Percentiles rank a stretch among this genome's conserved stretches.
phyloP scores from a whole-genome alignment of 139 green algal genomes.

The Coelastrella sp. region DNA sequence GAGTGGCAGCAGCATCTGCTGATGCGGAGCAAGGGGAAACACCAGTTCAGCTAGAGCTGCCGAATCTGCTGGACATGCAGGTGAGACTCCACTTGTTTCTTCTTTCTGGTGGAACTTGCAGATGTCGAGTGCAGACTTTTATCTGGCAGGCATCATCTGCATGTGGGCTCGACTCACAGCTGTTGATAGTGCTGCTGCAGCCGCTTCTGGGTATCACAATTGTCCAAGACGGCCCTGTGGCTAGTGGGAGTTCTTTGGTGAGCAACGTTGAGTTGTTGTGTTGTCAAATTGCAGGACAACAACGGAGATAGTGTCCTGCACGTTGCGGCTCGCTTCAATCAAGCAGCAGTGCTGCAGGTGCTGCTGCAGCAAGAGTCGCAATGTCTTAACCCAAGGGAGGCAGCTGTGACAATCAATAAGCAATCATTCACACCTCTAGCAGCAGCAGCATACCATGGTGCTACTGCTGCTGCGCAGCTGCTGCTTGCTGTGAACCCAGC shows the following conservation, averaged over 20 bases:
- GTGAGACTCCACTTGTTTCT: too few species aligned
- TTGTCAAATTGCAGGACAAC: slow-evolving; percentile 77
- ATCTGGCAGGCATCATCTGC: background rate
- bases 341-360: slow-evolving; percentile 40
- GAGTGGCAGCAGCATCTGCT: slow-evolving; percentile 39
- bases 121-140: background rate
- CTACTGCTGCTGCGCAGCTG: slow-evolving; percentile 1
- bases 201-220: too few species aligned
- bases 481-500: slow-evolving; percentile 51
- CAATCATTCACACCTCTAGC: slow-evolving; percentile 68
- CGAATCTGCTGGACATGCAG: slow-evolving; percentile 34
- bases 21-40: slow-evolving; percentile 12
- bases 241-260: too few species aligned
- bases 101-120: too few species aligned
- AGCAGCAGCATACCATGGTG: slow-evolving; percentile 65
- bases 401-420: slow-evolving; percentile 56
- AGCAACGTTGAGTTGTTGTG: too few species aligned
- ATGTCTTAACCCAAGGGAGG: background rate
- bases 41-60: slow-evolving; percentile 26
- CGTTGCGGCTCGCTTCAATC: slow-evolving; percentile 63
- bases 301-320: slow-evolving; percentile 80
- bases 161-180: background rate
- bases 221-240: too few species aligned
- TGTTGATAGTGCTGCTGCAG: background rate
- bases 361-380: slow-evolving; percentile 33